Base-by-base conservation (phyloP, 2,329 filamentous ascomycete species). In the Alternaria sp. region DNA sequence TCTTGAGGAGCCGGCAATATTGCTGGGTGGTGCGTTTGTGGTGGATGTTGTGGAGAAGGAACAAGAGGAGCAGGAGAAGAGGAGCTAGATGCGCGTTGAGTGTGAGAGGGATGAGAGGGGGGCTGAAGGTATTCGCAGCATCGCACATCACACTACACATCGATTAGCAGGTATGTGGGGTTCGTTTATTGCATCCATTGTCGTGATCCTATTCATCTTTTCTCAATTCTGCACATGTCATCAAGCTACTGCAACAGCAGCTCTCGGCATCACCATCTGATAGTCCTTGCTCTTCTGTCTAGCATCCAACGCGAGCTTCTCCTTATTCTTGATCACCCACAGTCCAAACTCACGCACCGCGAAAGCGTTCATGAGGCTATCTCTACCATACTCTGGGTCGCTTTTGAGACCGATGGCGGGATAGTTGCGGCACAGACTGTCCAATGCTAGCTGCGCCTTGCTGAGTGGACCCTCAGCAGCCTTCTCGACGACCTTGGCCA, bases 21-120 rank as follows among this genome's bases (percentile, higher is more conserved):
- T 84, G 63, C 69, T 84, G 21, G 82, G 82, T 24, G 81, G 82
- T 52, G 81, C 80, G 3, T 84, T 84, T 64, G 81, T 83, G 68
- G 80, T 80, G 5, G 80, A 83, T 69, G 73, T 81, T 28, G 80
- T 80, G 17, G 80, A 82, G 66, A 77, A 78, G 42, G 73, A 75
- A 59, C 65, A 73, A 34, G 67, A 68, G 50, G 54, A 65, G 54
- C 66, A 64, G 54, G 50, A 65, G 44, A 40, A 58, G 11, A 51
- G 58, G 48, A 34, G 23, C 9, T 51, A 37, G 29, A 11, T 17
- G 17, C 17, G 17, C 17, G 17, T 17, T 17, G 17, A 17, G 17
- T 17, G 17, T 17, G 17, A 17, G 17, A 17, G 17, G 17, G 17
- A 17, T 17, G 17, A 17, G 17, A 17, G 17, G 17, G 17, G 17